These are phyloP conservation scores for Theileria luwenshuni DNA, from an alignment of 169 alveolate genomes.

Conservation along the genomic window DNA sequence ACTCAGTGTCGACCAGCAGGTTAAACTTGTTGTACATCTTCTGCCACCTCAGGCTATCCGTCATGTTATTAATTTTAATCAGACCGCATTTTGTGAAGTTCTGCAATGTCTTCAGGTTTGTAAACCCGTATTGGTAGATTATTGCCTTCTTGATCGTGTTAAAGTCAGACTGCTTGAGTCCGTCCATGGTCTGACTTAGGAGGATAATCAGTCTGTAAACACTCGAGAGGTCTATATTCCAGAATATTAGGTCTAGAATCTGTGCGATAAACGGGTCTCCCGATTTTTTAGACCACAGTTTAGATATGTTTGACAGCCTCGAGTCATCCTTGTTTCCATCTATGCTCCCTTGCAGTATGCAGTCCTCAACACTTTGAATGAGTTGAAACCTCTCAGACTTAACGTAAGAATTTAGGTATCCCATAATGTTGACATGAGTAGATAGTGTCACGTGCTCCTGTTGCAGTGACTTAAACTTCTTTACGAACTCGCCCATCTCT, in stretches of 20 bases:
- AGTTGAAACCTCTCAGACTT: slow-evolving; percentile 72
- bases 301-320: slow-evolving; percentile 33
- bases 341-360: slow-evolving; percentile 62
- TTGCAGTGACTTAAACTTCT: slow-evolving; percentile 82
- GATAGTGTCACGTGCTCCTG: slow-evolving; percentile 86
- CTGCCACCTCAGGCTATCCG: slow-evolving; percentile 62
- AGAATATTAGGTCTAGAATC: slow-evolving; percentile 63
- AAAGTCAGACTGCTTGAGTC: slow-evolving; percentile 53
- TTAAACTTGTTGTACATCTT: slow-evolving; percentile 67
- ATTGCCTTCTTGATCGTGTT: slow-evolving; percentile 71
- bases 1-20: slow-evolving; percentile 67
- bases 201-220: slow-evolving; percentile 66
- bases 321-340: slow-evolving; percentile 52
- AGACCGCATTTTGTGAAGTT: slow-evolving; percentile 41
- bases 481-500: slow-evolving; percentile 83
- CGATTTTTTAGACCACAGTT: slow-evolving; percentile 49
- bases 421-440: slow-evolving; percentile 85
- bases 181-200: slow-evolving; percentile 66
- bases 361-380: slow-evolving; percentile 82
- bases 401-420: slow-evolving; percentile 74
- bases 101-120: slow-evolving; percentile 52
- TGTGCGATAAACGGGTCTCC: slow-evolving; percentile 48
- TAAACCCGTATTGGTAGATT: slow-evolving; percentile 73
- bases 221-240: slow-evolving; percentile 59
- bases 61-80: slow-evolving; percentile 23